Evolutionary conservation across 768 basidiomycete species (phyloP).

Genomic region (Suillus luteus): DNA sequence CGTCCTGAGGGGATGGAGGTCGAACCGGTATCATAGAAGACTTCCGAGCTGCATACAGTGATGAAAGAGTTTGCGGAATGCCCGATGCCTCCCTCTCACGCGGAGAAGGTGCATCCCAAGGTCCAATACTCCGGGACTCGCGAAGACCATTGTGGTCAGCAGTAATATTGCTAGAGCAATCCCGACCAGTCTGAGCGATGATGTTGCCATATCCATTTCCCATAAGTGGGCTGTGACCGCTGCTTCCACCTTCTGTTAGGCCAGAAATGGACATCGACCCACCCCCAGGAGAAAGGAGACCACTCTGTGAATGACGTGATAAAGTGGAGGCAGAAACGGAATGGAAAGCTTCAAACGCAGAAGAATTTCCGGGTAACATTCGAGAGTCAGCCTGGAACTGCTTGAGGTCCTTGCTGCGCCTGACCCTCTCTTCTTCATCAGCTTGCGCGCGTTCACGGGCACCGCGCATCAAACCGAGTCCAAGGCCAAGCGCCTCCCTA

Average conservation of each 20-base stretch:
- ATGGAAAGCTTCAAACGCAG: slow-evolving; percentile 80
- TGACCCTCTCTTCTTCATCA: slow-evolving; percentile 53
- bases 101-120: slow-evolving; percentile 36
- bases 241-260: slow-evolving; percentile 19
- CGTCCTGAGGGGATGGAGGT: slow-evolving; percentile 28
- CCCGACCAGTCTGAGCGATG: slow-evolving; percentile 30
- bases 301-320: slow-evolving; percentile 29
- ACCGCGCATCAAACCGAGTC: slow-evolving; percentile 44
- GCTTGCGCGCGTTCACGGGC: slow-evolving; percentile 65
- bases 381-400: slow-evolving; percentile 39
- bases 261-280: slow-evolving; percentile 15
- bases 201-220: slow-evolving; percentile 28
- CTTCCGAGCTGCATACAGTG: slow-evolving; percentile 32
- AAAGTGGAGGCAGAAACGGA: slow-evolving; percentile 42
- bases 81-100: slow-evolving; percentile 31
- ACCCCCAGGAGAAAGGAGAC: slow-evolving; percentile 24
- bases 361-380: slow-evolving; percentile 42
- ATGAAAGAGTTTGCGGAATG: slow-evolving; percentile 26
- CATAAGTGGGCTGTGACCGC: slow-evolving; percentile 23
- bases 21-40: slow-evolving; percentile 22
- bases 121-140: slow-evolving; percentile 27
- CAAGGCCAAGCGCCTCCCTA: slow-evolving; percentile 43
- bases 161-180: slow-evolving; percentile 19
- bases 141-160: slow-evolving; percentile 13
- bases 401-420: slow-evolving; percentile 57